Conservation (phyloP, 148 eudicot species). For the Fagopyrum esculentum region DNA sequence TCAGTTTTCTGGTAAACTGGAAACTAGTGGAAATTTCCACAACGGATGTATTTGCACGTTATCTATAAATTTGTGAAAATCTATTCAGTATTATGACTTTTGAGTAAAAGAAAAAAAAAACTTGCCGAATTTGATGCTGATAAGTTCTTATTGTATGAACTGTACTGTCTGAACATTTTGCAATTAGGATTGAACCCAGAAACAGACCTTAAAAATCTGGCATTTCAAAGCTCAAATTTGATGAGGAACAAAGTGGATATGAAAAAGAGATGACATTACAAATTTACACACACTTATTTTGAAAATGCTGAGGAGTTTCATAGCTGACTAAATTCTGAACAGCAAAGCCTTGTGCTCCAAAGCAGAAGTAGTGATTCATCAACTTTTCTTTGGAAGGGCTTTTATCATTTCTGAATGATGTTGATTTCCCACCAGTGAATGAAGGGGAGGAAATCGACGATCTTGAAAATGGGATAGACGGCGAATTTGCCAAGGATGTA, state of each 20-base stretch:
- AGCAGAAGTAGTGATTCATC: slow-evolving; percentile 53
- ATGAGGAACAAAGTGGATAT: too few species aligned
- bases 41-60: background rate
- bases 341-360: slow-evolving; percentile 37
- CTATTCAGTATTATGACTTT: background rate
- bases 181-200: background rate
- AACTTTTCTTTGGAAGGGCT: slow-evolving; percentile 17
- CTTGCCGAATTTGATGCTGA: background rate
- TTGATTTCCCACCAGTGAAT: background rate
- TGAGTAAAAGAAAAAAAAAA: background rate
- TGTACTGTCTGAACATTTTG: background rate
- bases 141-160: background rate
- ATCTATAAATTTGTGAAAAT: background rate
- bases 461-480: background rate
- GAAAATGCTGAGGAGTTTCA: background rate
- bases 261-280: too few species aligned
- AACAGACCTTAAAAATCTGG: background rate
- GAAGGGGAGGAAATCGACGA: background rate
- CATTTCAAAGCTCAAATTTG: background rate
- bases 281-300: background rate
- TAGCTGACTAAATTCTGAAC: background rate
- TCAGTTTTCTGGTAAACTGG: background rate
- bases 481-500: background rate
- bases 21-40: background rate
- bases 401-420: background rate